Base-by-base conservation (phyloP, 2,329 filamentous ascomycete species). In the Pseudonectria foliicola region DNA sequence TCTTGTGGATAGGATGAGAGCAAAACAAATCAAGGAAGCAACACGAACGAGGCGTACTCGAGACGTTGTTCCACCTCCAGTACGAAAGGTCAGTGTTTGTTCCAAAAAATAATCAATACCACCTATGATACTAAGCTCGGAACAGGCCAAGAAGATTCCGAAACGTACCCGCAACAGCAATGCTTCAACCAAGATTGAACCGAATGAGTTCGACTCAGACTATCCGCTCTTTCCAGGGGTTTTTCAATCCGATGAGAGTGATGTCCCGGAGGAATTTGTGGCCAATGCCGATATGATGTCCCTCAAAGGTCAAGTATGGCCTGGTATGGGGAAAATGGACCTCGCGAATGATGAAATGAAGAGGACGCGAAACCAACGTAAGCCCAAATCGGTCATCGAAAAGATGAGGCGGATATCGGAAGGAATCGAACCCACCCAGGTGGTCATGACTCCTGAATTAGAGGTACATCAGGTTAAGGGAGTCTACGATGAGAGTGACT, bases 261-360 rank as follows among this genome's bases (percentile, higher is more conserved):
- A 55, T 11, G 23, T 44, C 12, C 48, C 39, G 10, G 59, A 61
- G 4, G 56, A 57, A 5, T 44, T 49, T 15, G 38, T 47, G 12
- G 31, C 37, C 2, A 41, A 38, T 21, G 37, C 45, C 21, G 61
- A 64, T 18, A 56, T 53, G 40, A 42, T 64, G 42, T 53, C 58
- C 10, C 68, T 88, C 34, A 89, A 89, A 56, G 84, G 84, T 3
- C 65, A 80, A n/a, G 66, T 77, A 30, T 87, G 80, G 70, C 80
- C 81, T 3, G 85, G 85, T 13, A 89, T 89, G 84, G 74, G 76
- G 34, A 70, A 86, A n/a, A 88, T 89, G 54, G 85, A 90, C 57
- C 78, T 85, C 34, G 85, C 85, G 4, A 84, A 80, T 4, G 72
- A 78, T 12, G 75, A 82, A 41, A 82, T 84, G 70, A 81, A 77